Base-by-base conservation (phyloP, 371 early-diverging fungal species). In the Rhizopus delemar region DNA sequence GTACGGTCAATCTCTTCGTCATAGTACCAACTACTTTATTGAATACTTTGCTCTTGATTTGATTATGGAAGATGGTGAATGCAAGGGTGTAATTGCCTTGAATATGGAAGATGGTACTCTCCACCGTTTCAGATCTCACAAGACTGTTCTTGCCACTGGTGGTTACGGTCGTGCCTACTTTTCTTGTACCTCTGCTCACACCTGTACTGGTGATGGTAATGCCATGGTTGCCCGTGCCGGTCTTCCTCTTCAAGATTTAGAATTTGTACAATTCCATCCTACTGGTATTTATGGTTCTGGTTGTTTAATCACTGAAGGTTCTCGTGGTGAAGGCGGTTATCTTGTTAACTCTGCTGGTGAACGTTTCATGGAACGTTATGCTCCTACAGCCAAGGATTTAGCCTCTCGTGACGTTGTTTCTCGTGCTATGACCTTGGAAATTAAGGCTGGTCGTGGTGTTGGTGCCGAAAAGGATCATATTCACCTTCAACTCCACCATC, bases 311-410 rank as follows among this genome's bases (percentile, higher is more conserved):
- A 98, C 98, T 28, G 98, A 98, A 78, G 98, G 97, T 65, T 88
- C 88, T 68, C 91, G 95, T 61, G 98, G 98, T 80, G 94, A 93
- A 78, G 97, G 98, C 72, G 98, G 98, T 74, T 89, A 95, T 60
- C 81, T 98, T 66, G 81, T 98, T 68, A 90, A 91, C 79, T 86
- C 90, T 43, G 86, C 90, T 73, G 98, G 98, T 73, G 91, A 93
- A 73, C 93, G 98, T 74, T 98, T 97, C 85, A 98, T 98, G 98
- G 97, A 94, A 80, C 89, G 98, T 71, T 98, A 98, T 75, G 98
- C 98, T 39, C 98, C 98, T 51, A 95, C 94, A 28, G 98, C 98
- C 65, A 95, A 94, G 86, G 98, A 98, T 82, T 78, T 98, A 60
- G 98, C 98, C 41, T 93, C 94, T 55, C 91, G 98, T 73, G 98